These are phyloP conservation scores for Erysimum pusillum DNA, from an alignment of 441 rosid genomes.

Conservation along the genomic window DNA sequence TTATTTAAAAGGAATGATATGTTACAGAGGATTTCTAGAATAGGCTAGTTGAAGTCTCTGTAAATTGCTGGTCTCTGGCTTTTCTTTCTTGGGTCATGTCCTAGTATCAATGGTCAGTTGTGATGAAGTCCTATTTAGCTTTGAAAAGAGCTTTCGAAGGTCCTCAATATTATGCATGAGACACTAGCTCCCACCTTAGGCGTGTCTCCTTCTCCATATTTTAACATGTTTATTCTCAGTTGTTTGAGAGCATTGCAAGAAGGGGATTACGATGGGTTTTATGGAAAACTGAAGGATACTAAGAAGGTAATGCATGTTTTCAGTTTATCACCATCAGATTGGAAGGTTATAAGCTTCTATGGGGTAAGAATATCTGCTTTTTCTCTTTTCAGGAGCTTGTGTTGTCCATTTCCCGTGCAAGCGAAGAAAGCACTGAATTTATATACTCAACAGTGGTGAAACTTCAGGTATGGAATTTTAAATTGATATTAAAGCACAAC, in stretches of 20 bases:
- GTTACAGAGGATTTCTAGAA: conserved; percentile 28
- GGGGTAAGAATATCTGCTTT: conserved; percentile 31
- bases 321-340: conserved; percentile 14
- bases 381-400: conserved; percentile 73
- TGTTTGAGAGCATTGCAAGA: conserved; percentile 91
- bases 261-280: conserved; percentile 82
- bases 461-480: conserved; percentile 72
- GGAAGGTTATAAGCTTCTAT: conserved; percentile 34
- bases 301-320: conserved; percentile 70
- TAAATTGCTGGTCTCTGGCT: conserved; percentile 20
- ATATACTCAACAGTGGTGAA: conserved; percentile 83
- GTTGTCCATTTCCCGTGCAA: conserved; percentile 77
- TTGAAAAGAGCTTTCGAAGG: neutral
- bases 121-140: conserved; percentile 20
- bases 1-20: conserved; percentile 3
- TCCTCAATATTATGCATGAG: conserved; percentile 19
- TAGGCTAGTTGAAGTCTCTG: conserved; percentile 24
- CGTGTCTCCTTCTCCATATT: conserved; percentile 22
- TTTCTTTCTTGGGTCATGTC: conserved; percentile 15
- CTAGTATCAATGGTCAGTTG: conserved; percentile 29
- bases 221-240: conserved; percentile 55
- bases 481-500: conserved; percentile 14
- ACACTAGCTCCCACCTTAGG: conserved; percentile 19
- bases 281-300: conserved; percentile 64
- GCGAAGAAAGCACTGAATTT: conserved; percentile 91